phyloP scores from a whole-genome alignment of 2,329 filamentous ascomycete species.

The Coniella lustricola region DNA sequence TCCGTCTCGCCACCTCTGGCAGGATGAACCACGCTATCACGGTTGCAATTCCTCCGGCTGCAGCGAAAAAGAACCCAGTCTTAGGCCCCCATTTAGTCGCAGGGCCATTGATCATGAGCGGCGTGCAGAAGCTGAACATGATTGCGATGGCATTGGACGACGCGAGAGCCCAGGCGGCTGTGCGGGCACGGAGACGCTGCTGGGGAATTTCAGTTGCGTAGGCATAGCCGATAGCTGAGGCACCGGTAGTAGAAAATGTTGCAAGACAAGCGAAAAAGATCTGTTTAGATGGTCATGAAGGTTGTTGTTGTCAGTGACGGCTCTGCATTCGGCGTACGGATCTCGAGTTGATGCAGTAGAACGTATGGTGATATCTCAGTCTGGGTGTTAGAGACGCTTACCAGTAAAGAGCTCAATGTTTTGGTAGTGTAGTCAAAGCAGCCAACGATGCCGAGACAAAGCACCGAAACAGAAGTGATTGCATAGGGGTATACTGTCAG shows the following conservation, averaged over 20 bases:
- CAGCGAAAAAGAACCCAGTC: slow-evolving; percentile 36
- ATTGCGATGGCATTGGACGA: slow-evolving; percentile 33
- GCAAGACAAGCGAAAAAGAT: slow-evolving; percentile 36
- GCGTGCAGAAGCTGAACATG: slow-evolving; percentile 38
- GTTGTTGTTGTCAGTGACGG: not conserved
- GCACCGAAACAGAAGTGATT: slow-evolving; percentile 29
- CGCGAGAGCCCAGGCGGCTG: slow-evolving; percentile 31
- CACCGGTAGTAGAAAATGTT: slow-evolving; percentile 34
- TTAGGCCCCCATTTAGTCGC: slow-evolving; percentile 34
- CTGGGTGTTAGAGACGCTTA: slow-evolving; percentile 17
- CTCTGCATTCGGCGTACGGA: no score
- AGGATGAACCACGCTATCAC: slow-evolving; percentile 31
- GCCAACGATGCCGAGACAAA: slow-evolving; percentile 32
- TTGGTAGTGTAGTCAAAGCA: slow-evolving; percentile 31
- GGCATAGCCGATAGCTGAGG: slow-evolving; percentile 35
- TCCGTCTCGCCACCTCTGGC: slow-evolving; percentile 28
- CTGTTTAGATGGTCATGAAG: no score
- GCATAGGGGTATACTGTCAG: slow-evolving; percentile 33
- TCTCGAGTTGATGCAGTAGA: no score
- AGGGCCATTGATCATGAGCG: slow-evolving; percentile 35
- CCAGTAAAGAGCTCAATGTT: slow-evolving; percentile 29
- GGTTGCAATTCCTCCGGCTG: slow-evolving; percentile 25
- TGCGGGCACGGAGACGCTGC: slow-evolving; percentile 33
- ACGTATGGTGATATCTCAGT: no score
- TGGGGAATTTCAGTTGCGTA: slow-evolving; percentile 34